Percentiles rank a stretch among this genome's conserved stretches.
These are phyloP conservation scores for Zangia roseola DNA, from an alignment of 768 basidiomycete genomes.

Conservation along the genomic window DNA sequence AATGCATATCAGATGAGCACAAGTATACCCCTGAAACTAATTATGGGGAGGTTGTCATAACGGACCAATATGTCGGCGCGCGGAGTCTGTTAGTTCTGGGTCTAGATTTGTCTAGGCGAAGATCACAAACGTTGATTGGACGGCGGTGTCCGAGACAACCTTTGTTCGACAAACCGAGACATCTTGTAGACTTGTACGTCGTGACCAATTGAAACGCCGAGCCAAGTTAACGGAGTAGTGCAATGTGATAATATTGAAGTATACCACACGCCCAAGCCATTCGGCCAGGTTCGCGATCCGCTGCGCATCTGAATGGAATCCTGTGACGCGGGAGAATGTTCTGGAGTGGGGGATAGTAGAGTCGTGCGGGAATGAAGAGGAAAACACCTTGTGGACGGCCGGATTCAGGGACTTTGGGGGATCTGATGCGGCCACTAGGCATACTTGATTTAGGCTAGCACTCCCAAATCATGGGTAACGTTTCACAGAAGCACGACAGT, in stretches of 20 bases:
- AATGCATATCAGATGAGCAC: background rate
- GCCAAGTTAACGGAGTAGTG: conserved; percentile 8
- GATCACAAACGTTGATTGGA: conserved; percentile 22
- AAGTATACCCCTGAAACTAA: background rate
- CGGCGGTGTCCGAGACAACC: background rate
- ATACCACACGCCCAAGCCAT: background rate
- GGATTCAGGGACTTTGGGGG: too few species aligned
- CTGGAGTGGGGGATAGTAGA: background rate
- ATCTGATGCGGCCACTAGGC: too few species aligned
- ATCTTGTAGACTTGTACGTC: background rate
- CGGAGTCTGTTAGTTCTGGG: conserved; percentile 6
- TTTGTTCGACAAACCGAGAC: background rate
- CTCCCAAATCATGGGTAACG: background rate
- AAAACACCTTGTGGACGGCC: background rate
- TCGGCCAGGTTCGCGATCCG: conserved; percentile 14
- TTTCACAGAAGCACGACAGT: background rate
- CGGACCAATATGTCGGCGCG: background rate
- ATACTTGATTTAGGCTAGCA: background rate
- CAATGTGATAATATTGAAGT: too few species aligned
- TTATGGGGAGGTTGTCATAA: background rate
- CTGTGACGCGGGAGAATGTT: background rate
- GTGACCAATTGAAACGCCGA: conserved; percentile 29
- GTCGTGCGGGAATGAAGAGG: background rate
- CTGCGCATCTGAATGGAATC: conserved; percentile 3
- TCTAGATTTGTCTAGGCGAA: conserved; percentile 16